Conservation (phyloP, 2,329 filamentous ascomycete species). For the Graphiopsis chlorocephala region DNA sequence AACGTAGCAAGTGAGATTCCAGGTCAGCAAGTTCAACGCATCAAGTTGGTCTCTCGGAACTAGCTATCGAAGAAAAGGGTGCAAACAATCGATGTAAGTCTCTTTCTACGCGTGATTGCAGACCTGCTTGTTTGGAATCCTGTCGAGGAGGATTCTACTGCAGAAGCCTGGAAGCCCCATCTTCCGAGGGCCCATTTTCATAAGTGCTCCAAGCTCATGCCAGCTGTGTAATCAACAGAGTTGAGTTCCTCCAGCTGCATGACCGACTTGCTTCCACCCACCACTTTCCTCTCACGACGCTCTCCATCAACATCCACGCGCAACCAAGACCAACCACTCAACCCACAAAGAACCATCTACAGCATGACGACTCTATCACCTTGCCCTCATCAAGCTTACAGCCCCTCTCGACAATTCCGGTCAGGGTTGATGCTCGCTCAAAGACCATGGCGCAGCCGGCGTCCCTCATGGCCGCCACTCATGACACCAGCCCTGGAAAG, state of each 20-base stretch:
- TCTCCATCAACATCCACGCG: background rate
- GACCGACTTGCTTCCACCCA: background rate
- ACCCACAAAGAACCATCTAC: background rate
- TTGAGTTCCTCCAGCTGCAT: background rate
- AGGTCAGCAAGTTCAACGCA: background rate
- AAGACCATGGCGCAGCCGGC: constrained; percentile 24
- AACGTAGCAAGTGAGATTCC: background rate
- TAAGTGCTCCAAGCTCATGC: background rate
- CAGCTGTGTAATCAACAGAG: background rate
- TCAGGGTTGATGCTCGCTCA: constrained; percentile 16
- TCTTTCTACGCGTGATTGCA: background rate
- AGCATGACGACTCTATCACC: no score
- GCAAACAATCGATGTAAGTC: background rate
- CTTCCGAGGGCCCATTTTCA: no score
- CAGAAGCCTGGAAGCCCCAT: background rate
- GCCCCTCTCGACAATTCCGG: background rate
- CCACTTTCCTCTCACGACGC: background rate
- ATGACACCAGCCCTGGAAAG: constrained; percentile 88
- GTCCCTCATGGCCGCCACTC: constrained; percentile 29
- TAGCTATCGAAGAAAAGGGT: background rate
- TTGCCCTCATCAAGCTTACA: no score
- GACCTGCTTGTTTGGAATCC: background rate
- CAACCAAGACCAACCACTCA: background rate
- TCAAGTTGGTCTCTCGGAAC: background rate
- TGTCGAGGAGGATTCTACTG: background rate